phyloP scores from a whole-genome alignment of 164 flowering plant species.

The Umbilicus rupestris region DNA sequence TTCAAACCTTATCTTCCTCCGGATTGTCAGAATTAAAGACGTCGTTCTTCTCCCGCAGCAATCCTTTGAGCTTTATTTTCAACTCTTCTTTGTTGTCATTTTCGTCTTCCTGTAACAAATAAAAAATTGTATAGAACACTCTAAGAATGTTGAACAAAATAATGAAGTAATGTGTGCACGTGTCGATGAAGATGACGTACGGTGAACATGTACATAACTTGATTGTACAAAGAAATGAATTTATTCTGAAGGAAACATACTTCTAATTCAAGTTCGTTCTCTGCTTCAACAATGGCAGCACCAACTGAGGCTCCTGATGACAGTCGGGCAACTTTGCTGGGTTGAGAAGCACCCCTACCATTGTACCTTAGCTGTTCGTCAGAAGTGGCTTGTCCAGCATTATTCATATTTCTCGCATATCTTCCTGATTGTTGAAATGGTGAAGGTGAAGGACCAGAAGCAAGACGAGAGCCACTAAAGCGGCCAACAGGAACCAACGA shows the following conservation, averaged over 20 bases:
- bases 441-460: slow-evolving; percentile 63
- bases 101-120: slow-evolving; percentile 20
- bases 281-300: slow-evolving; percentile 98
- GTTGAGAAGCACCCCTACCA: slow-evolving; percentile 23
- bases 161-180: not conserved
- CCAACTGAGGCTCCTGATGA: slow-evolving; percentile 57
- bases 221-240: slow-evolving; percentile 18
- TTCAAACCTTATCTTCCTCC: slow-evolving; percentile 83
- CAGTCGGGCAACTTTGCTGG: slow-evolving; percentile 52
- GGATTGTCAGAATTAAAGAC: slow-evolving; percentile 47
- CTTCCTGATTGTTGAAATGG: slow-evolving; percentile 41
- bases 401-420: slow-evolving; percentile 17
- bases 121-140: not conserved
- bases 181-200: not conserved
- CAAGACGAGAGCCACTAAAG: slow-evolving; percentile 78
- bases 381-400: slow-evolving; percentile 18
- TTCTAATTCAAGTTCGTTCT: slow-evolving; percentile 57
- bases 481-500: slow-evolving; percentile 62
- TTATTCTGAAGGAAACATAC: slow-evolving; percentile 39
- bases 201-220: slow-evolving; percentile 11
- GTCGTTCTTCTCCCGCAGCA: slow-evolving; percentile 75
- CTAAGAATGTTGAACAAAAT: not conserved
- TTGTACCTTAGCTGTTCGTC: slow-evolving; percentile 11
- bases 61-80: slow-evolving; percentile 69
- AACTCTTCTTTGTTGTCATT: slow-evolving; percentile 79